phyloP scores from a whole-genome alignment of 495 filamentous ascomycete genomes.

The Talaromyces proteolyticus region DNA sequence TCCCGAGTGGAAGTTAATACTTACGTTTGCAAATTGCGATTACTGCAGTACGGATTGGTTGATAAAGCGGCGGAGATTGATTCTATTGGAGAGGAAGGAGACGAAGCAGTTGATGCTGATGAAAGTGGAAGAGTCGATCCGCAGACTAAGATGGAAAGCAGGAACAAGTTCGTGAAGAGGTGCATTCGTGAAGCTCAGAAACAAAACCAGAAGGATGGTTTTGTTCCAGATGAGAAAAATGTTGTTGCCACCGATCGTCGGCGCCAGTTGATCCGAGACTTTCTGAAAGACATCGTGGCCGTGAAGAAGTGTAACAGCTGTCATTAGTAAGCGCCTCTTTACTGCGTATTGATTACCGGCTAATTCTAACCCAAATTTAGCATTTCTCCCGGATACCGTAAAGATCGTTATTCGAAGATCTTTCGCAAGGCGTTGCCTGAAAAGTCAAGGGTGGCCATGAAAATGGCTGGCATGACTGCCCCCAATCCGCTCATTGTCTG shows the following conservation, averaged over 20 bases:
- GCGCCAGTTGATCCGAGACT: constrained; percentile 68
- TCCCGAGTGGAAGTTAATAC: constrained; percentile 64
- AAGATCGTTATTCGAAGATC: constrained; percentile 85
- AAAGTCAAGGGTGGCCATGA: constrained; percentile 70
- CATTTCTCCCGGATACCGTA: constrained; percentile 72
- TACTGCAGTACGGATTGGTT: constrained; percentile 80
- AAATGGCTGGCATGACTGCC: constrained; percentile 59
- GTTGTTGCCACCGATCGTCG: constrained; percentile 74
- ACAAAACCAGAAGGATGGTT: constrained; percentile 36
- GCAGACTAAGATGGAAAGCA: constrained; percentile 57
- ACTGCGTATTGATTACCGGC: not conserved
- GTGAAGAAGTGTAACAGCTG: constrained; percentile 71
- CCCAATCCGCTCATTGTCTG: constrained; percentile 54
- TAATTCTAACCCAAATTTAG: constrained; percentile 30
- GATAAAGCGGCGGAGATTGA: constrained; percentile 66
- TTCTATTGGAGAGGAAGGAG: constrained; percentile 35
- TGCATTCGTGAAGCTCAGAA: constrained; percentile 51
- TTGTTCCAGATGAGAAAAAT: constrained; percentile 62
- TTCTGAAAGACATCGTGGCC: constrained; percentile 61
- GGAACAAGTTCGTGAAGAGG: constrained; percentile 64
- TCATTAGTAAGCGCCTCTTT: constrained; percentile 43
- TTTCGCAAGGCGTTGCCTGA: constrained; percentile 72
- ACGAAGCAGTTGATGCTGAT: constrained; percentile 40
- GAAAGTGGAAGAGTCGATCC: constrained; percentile 50
- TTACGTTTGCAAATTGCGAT: constrained; percentile 76